Evolutionary conservation across 2,329 filamentous ascomycete genomes (phyloP).

Genomic region (Periconia digitata): DNA sequence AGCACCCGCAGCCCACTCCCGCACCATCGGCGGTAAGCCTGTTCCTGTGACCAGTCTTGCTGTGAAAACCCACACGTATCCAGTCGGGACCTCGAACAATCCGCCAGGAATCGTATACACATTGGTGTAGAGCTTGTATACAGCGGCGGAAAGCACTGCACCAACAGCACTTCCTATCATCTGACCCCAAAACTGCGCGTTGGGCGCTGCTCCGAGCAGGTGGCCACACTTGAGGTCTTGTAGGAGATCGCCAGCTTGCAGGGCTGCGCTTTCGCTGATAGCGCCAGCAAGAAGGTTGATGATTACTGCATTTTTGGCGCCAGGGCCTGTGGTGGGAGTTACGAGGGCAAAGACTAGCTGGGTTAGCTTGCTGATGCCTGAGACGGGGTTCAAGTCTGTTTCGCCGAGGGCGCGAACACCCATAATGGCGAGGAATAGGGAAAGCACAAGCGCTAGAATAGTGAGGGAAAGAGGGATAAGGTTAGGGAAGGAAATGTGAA

Average conservation of each 20-base stretch:
- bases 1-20: slow-evolving; percentile 75
- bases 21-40: slow-evolving; percentile 81
- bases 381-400: slow-evolving; percentile 95
- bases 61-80: slow-evolving; percentile 97
- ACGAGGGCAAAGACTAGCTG: slow-evolving; percentile 93
- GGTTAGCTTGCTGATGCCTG: slow-evolving; percentile 93
- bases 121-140: slow-evolving; percentile 87
- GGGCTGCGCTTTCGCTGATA: slow-evolving; percentile 78
- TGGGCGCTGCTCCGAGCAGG: slow-evolving; percentile 85
- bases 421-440: slow-evolving; percentile 67
- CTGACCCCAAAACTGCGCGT: slow-evolving; percentile 95
- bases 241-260: slow-evolving; percentile 95
- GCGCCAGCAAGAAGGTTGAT: slow-evolving; percentile 95
- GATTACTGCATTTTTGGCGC: slow-evolving; percentile 74
- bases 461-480: slow-evolving; percentile 83
- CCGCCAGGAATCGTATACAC: slow-evolving; percentile 89
- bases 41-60: slow-evolving; percentile 89
- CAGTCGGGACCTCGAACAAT: slow-evolving; percentile 90
- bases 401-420: slow-evolving; percentile 68
- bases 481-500: slow-evolving; percentile 79
- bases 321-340: slow-evolving; percentile 64
- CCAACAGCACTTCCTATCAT: slow-evolving; percentile 86
- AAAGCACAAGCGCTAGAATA: slow-evolving; percentile 77
- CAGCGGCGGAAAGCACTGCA: slow-evolving; percentile 79
- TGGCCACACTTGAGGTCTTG: slow-evolving; percentile 98